Conservation (phyloP, 495 filamentous ascomycete genomes). For the Aspergillus panamensis region DNA sequence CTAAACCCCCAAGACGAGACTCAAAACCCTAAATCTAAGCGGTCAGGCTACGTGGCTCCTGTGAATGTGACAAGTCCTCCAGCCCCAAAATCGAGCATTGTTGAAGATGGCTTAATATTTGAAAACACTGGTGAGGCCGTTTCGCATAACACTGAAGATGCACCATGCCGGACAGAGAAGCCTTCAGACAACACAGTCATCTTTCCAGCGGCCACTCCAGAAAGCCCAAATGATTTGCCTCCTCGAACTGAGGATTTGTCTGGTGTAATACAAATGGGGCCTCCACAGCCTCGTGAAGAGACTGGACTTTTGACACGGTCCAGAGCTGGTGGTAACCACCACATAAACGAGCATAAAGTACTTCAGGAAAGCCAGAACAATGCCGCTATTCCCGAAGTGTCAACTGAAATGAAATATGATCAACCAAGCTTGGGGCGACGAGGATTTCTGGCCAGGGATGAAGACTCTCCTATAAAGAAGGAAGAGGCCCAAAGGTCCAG, state of each 20-base stretch:
- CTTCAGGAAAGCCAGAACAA: background rate
- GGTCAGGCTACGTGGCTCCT: slow-evolving; percentile 12
- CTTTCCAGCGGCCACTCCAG: no score
- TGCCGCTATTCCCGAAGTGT: background rate
- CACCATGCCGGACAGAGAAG: no score
- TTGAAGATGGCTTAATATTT: background rate
- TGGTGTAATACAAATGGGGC: background rate
- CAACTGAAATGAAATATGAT: background rate
- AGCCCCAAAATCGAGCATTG: background rate
- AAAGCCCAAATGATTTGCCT: background rate
- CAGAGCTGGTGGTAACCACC: background rate
- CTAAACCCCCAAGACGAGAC: background rate
- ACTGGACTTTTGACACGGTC: no score
- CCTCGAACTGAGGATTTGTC: background rate
- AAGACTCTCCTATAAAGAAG: background rate
- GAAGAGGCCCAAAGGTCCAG: background rate
- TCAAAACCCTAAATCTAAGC: background rate
- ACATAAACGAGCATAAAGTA: background rate
- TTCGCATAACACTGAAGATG: no score
- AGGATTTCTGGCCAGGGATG: slow-evolving; percentile 6
- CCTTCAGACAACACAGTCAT: no score
- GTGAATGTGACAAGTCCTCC: background rate
- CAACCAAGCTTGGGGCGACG: background rate
- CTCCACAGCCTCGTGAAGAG: background rate
- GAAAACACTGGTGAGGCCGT: background rate